Conservation (phyloP, 305 asterid genomes). For the Fraxinus nigra region DNA sequence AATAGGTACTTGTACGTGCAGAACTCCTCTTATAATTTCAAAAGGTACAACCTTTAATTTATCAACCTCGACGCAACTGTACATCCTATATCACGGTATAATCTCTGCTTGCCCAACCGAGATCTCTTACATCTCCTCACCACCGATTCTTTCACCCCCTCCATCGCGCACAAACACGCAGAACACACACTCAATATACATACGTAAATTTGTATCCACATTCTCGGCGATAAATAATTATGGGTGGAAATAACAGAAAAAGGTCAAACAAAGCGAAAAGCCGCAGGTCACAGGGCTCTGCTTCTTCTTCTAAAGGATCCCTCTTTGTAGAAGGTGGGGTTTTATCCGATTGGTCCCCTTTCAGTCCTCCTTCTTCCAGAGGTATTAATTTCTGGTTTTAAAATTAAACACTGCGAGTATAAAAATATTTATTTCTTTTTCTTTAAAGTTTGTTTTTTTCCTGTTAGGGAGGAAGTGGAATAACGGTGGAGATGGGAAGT, state of each 20-base stretch:
- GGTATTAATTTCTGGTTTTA: constrained; percentile 37
- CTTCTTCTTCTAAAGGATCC: constrained; percentile 40
- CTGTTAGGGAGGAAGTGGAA: constrained; percentile 45
- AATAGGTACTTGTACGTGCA: constrained; percentile 16
- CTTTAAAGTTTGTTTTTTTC: constrained; percentile 14
- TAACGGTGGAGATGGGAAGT: constrained; percentile 45
- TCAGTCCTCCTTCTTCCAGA: constrained; percentile 62
- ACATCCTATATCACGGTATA: constrained; percentile 10
- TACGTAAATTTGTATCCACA: constrained; percentile 2
- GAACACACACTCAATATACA: not conserved
- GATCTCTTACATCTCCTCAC: not conserved
- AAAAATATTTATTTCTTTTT: not conserved
- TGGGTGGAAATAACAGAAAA: constrained; percentile 57
- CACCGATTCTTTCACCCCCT: constrained; percentile 20
- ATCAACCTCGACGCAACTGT: not conserved
- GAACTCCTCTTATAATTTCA: not conserved
- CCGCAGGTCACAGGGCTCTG: constrained; percentile 32
- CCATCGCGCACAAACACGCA: constrained; percentile 2
- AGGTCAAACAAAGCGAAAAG: constrained; percentile 48
- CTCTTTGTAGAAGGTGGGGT: constrained; percentile 80
- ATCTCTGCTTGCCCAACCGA: constrained; percentile 8
- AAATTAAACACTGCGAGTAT: not conserved
- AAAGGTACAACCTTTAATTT: constrained; percentile 14
- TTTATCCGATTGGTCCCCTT: constrained; percentile 62
- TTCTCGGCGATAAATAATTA: constrained; percentile 3